Evolutionary conservation across 2,329 filamentous ascomycete species (phyloP), one percentile per base, ranked within the genome.

Genomic region (Beauveria sp.): DNA sequence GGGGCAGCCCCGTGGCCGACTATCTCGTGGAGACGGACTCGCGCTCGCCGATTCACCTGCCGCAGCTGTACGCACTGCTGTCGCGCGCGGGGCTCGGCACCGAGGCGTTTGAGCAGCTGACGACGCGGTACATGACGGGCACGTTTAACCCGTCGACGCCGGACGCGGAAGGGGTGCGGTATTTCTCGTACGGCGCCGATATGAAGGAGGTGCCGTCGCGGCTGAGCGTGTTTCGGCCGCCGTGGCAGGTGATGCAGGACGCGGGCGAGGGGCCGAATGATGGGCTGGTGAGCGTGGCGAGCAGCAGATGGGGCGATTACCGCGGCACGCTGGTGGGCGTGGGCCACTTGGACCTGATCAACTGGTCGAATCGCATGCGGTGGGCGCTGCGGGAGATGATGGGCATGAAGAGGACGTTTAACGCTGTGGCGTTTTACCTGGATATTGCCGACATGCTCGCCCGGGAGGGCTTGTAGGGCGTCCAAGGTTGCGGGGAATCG

Each of bases 401-500:
- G 70, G 84, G 84, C 1, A 76, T 79, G 63, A 75, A 77, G 66
- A 78, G 76, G 61, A 85, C 80, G 18, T 88, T 88, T 67, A 88
- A 88, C 67, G 85, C 85, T 2, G 79, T 88, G 61, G 85, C 85
- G 0, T 87, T 88, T 67, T 88, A 88, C 66, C 77, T 88, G 2
- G 84, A 81, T 62, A 84, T 88, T 67, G 81, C 80, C 12, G 83
- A 90, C 67, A 90, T 89, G 87, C 74, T 91, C 55, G 85, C 88
- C 2, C 87, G 86, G 67, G 86, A 90, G 68, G 85, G 83, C 2
- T 63, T 76, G 20, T 78, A 37, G 34, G 34, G 34, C 12, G 34
- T 37, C 4, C 12, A 5, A 5, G 12, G 34, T 37, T 41, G 40
- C 24, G 26, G 26, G 18, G 18, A 12, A 8, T 34, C 5, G 22